phyloP scores from a whole-genome alignment of 345 rosid species.

The Syzygium aromaticum region DNA sequence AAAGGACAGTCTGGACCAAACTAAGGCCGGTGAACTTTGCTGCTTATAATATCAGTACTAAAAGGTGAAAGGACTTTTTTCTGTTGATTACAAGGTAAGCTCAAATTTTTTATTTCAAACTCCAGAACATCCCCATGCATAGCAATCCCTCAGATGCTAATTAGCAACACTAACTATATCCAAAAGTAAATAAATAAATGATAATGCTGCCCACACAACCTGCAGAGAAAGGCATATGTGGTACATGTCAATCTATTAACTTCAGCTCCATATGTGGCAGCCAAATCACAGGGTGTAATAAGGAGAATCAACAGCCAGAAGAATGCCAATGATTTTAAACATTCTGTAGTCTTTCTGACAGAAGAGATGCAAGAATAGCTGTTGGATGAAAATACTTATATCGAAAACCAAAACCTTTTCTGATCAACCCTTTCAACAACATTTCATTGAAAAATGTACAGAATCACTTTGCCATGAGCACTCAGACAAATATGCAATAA shows the following conservation, averaged over 20 bases:
- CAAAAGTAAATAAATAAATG: neutral
- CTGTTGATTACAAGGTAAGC: neutral
- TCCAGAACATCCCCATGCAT: neutral
- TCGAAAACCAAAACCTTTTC: neutral
- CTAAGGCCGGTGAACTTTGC: neutral
- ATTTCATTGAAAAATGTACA: neutral
- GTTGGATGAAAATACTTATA: neutral
- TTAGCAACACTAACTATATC: neutral
- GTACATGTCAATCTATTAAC: neutral
- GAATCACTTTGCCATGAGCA: neutral
- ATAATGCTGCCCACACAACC: neutral
- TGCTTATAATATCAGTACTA: neutral
- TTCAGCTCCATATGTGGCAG: neutral
- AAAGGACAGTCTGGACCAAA: neutral
- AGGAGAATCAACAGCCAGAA: neutral
- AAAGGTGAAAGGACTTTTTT: neutral
- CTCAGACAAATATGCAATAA: neutral
- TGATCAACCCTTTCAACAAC: neutral
- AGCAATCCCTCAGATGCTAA: neutral
- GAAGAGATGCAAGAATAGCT: neutral
- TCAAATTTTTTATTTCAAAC: neutral
- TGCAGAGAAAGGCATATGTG: neutral
- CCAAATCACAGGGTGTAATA: neutral
- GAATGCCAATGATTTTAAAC: neutral
- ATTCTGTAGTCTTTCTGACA: neutral